Conservation (phyloP, 2,329 filamentous ascomycete genomes). For the Pestalotiopsis fici region DNA sequence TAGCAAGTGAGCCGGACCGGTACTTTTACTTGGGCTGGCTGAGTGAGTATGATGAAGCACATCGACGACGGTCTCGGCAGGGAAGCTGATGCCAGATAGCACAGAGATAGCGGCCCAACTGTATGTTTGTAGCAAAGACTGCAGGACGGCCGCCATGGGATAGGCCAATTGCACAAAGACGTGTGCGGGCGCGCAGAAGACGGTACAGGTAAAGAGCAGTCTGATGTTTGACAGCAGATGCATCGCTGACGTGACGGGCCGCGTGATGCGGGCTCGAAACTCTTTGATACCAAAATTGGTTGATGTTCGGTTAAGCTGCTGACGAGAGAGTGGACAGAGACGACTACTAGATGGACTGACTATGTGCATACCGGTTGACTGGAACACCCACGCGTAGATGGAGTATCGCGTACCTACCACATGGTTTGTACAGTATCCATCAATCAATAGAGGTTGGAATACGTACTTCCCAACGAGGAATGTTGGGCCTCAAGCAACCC, state of each 20-base stretch:
- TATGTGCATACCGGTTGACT: background rate
- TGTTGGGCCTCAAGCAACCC: conserved; percentile 12
- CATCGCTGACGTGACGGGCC: conserved; percentile 18
- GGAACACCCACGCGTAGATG: background rate
- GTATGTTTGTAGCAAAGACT: conserved; percentile 11
- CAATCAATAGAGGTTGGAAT: background rate
- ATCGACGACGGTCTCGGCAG: conserved; percentile 10
- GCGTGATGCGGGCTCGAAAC: conserved; percentile 15
- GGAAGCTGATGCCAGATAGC: conserved; percentile 13
- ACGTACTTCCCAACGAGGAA: background rate
- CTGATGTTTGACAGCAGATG: conserved; percentile 24
- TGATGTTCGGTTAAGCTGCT: background rate
- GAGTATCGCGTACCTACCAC: background rate
- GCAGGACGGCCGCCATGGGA: conserved; percentile 18
- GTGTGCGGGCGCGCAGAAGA: conserved; percentile 17
- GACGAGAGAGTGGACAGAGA: conserved; percentile 1
- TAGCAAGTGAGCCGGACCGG: conserved; percentile 9
- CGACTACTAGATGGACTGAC: background rate
- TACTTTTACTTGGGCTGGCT: too few species aligned
- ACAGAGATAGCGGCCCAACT: conserved; percentile 21
- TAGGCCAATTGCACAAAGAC: conserved; percentile 3
- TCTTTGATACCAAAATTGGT: background rate
- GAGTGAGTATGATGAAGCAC: background rate
- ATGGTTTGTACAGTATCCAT: background rate
- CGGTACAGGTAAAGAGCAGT: conserved; percentile 13